These are phyloP conservation scores for Thuidium tamariscinum DNA, from an alignment of 225 moss, liverwort and hornwort genomes.

Conservation along the genomic window DNA sequence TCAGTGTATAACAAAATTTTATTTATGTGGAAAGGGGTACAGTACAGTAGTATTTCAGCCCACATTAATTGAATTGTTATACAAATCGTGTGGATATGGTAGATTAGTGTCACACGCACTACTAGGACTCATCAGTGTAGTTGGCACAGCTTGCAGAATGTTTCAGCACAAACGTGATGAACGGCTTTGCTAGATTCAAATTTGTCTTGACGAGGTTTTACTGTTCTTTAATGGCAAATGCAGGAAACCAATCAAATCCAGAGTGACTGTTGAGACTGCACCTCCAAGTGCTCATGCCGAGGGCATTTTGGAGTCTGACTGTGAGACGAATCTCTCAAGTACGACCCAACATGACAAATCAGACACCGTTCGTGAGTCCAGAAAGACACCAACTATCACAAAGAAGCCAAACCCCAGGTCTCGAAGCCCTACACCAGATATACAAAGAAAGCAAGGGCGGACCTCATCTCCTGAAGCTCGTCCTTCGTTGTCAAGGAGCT, in stretches of 20 bases:
- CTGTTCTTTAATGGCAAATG: neutral
- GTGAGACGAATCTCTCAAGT: slow-evolving; percentile 1
- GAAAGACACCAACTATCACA: neutral
- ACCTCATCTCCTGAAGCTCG: neutral
- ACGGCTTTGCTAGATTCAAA: neutral
- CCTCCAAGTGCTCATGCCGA: neutral
- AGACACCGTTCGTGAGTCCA: neutral
- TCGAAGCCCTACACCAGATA: neutral
- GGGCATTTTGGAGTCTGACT: neutral
- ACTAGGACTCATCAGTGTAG: neutral
- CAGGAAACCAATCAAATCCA: slow-evolving; percentile 4
- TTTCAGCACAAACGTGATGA: neutral
- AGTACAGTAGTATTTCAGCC: neutral
- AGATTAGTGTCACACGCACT: neutral
- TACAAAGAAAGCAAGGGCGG: neutral
- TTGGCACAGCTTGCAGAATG: neutral
- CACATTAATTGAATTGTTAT: neutral
- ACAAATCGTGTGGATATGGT: neutral
- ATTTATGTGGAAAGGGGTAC: neutral
- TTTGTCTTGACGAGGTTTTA: neutral
- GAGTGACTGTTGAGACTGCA: neutral
- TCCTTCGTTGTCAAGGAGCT: neutral
- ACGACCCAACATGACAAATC: neutral
- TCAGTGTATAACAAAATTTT: neutral
- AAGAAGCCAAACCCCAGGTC: neutral